Conservation (phyloP, 1,139 yeast genomes). For the Sugiyamaella paludigena region DNA sequence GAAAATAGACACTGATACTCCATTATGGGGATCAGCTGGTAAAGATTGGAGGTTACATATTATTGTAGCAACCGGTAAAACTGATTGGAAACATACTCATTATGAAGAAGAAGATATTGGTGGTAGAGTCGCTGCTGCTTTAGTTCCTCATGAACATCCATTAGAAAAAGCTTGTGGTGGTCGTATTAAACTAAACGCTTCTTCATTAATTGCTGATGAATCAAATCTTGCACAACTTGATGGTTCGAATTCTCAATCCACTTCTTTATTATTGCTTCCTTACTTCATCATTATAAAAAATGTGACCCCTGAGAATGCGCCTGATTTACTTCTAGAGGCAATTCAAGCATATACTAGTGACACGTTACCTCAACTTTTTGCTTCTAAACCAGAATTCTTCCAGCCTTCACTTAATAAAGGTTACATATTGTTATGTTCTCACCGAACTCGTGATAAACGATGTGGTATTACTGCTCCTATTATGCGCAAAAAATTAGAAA, state of each 20-base stretch:
- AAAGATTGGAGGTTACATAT: constrained; percentile 68
- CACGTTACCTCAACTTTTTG: constrained; percentile 6
- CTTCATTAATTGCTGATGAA: constrained; percentile 33
- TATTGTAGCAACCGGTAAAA: constrained; percentile 75
- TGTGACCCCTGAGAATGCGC: constrained; percentile 48
- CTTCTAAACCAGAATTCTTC: constrained; percentile 4
- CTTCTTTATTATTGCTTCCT: constrained; percentile 60
- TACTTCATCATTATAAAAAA: constrained; percentile 70
- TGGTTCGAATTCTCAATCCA: constrained; percentile 16
- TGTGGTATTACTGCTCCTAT: constrained; percentile 97
- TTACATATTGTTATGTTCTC: constrained; percentile 79
- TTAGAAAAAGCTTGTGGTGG: constrained; percentile 26
- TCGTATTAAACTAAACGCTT: constrained; percentile 35
- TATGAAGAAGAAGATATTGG: constrained; percentile 53
- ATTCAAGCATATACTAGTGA: constrained; percentile 29
- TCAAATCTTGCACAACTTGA: constrained; percentile 8
- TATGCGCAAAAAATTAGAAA: constrained; percentile 73
- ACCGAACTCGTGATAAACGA: constrained; percentile 82
- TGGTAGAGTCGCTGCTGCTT: constrained; percentile 44
- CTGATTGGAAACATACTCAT: constrained; percentile 84
- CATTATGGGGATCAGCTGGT: constrained; percentile 65
- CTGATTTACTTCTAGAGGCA: constrained; percentile 46
- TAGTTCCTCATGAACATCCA: constrained; percentile 10
- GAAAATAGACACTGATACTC: constrained; percentile 49
- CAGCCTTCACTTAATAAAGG: constrained; percentile 42